Conservation (phyloP, 176 grass and related monocot species). For the Microstegium vimineum region DNA sequence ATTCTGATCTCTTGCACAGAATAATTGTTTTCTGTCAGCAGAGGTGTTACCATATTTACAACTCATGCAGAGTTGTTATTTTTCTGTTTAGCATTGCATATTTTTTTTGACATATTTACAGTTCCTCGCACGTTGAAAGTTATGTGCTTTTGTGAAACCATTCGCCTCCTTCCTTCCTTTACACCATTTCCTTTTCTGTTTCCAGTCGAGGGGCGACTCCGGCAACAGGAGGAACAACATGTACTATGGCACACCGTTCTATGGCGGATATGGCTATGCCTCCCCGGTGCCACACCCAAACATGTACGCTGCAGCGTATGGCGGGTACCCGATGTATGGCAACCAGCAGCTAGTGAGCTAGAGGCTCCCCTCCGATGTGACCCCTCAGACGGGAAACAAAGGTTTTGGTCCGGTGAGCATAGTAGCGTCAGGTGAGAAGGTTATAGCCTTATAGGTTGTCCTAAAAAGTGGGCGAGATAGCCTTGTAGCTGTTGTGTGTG, state of each 20-base stretch:
- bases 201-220: conserved; percentile 52
- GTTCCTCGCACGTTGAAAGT: neutral
- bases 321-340: conserved; percentile 53
- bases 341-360: conserved; percentile 77
- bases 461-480: conserved; percentile 38
- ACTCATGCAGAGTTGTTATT: neutral
- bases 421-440: conserved; percentile 29
- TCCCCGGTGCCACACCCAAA: conserved; percentile 46
- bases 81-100: neutral
- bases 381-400: conserved; percentile 41
- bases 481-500: conserved; percentile 28
- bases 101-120: neutral
- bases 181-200: conserved; percentile 3
- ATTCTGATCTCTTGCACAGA: too few relatives aligned
- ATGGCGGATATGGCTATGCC: conserved; percentile 53
- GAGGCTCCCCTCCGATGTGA: conserved; percentile 6
- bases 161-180: neutral
- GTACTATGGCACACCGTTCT: conserved; percentile 65
- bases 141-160: neutral
- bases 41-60: too few relatives aligned
- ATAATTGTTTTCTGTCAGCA: neutral
- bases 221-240: conserved; percentile 51
- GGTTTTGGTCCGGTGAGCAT: conserved; percentile 55
- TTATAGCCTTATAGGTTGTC: conserved; percentile 30
- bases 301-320: conserved; percentile 56